These are phyloP conservation scores for Xylaria sp. DNA, from an alignment of 2,329 filamentous ascomycete genomes.

Conservation along the genomic window DNA sequence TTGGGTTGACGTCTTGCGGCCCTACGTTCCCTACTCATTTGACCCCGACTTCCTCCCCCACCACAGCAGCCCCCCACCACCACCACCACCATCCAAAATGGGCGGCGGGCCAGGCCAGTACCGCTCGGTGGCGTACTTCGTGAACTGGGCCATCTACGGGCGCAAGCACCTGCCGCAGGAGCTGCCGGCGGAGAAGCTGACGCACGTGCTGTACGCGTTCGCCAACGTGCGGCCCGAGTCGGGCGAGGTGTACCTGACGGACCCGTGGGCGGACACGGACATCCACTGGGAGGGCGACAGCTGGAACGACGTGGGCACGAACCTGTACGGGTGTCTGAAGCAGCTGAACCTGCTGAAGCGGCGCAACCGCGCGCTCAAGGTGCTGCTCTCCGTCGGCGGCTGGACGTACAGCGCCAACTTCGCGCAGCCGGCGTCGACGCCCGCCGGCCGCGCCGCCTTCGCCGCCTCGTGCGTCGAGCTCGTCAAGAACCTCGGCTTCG, in stretches of 20 bases:
- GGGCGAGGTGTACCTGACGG: slow-evolving; percentile 78
- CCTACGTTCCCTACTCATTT: slow-evolving; percentile 11
- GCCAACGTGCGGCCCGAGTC: slow-evolving; percentile 80
- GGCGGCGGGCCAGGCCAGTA: slow-evolving; percentile 55
- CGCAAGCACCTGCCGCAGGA: slow-evolving; percentile 86
- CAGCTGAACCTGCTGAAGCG: slow-evolving; percentile 86
- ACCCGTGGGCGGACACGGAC: slow-evolving; percentile 70
- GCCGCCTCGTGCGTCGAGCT: slow-evolving; percentile 75
- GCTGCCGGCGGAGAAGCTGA: slow-evolving; percentile 79
- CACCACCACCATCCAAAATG: slow-evolving; percentile 41
- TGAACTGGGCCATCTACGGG: slow-evolving; percentile 87
- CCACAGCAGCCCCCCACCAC: background rate
- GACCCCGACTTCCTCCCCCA: slow-evolving; percentile 1
- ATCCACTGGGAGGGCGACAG: slow-evolving; percentile 74
- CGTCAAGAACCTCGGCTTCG: slow-evolving; percentile 80
- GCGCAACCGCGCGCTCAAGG: slow-evolving; percentile 80
- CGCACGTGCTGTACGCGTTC: slow-evolving; percentile 89
- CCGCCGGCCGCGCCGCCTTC: slow-evolving; percentile 71
- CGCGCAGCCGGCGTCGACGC: slow-evolving; percentile 72
- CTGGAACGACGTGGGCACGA: slow-evolving; percentile 75
- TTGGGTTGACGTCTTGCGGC: slow-evolving; percentile 6
- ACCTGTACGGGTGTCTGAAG: slow-evolving; percentile 88
- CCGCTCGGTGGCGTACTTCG: slow-evolving; percentile 74
- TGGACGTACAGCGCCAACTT: slow-evolving; percentile 94
- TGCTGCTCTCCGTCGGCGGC: slow-evolving; percentile 85